phyloP scores from a whole-genome alignment of 2,329 filamentous ascomycete genomes.

The Aureobasidium sp. region DNA sequence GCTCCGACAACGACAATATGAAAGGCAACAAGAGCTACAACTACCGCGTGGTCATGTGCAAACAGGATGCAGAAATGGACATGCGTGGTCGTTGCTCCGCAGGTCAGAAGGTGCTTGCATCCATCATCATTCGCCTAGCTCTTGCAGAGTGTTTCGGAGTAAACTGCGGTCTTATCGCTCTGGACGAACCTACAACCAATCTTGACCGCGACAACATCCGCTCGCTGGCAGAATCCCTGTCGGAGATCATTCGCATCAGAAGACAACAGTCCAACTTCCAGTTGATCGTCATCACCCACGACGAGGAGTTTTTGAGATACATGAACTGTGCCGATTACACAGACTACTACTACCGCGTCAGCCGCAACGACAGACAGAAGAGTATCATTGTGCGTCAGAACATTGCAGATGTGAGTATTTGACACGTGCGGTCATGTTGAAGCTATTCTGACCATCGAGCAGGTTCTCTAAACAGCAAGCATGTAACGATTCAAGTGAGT shows the following conservation, averaged over 20 bases:
- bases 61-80: conserved; percentile 96
- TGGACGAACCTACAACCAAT: conserved; percentile 97
- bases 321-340: conserved; percentile 94
- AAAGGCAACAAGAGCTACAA: conserved; percentile 81
- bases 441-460: background rate
- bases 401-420: conserved; percentile 29
- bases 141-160: conserved; percentile 93
- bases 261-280: conserved; percentile 91
- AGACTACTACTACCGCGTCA: conserved; percentile 84
- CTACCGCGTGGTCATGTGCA: conserved; percentile 95
- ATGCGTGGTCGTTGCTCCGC: conserved; percentile 97
- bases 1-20: conserved; percentile 73
- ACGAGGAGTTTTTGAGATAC: conserved; percentile 86
- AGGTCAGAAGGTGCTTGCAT: conserved; percentile 91
- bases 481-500: background rate
- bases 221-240: conserved; percentile 73
- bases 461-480: background rate
- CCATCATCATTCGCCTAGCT: conserved; percentile 94
- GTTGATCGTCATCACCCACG: conserved; percentile 96
- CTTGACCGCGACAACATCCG: conserved; percentile 92
- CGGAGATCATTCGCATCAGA: conserved; percentile 76
- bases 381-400: conserved; percentile 65
- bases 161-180: conserved; percentile 90
- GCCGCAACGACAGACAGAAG: conserved; percentile 74
- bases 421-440: background rate